Conservation (phyloP, 2,329 filamentous ascomycete species). For the Penicillium psychrosexuale region DNA sequence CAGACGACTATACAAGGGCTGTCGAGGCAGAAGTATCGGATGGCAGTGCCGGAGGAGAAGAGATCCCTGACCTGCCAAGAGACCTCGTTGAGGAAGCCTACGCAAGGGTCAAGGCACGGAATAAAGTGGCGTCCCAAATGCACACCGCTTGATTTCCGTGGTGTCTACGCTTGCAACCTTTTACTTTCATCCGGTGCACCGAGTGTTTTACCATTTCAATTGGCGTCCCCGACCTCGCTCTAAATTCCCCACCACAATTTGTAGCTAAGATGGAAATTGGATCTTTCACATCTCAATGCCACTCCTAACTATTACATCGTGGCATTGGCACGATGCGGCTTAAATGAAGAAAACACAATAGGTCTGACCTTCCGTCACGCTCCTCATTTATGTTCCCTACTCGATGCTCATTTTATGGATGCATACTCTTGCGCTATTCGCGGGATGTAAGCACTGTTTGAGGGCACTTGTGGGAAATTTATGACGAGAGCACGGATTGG, state of each 20-base stretch:
- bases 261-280: neutral
- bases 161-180: neutral
- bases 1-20: conserved; percentile 1
- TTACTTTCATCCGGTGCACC: neutral
- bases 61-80: conserved; percentile 44
- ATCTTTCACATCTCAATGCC: neutral
- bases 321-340: conserved; percentile 6
- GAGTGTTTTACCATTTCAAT: neutral
- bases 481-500: conserved; percentile 11
- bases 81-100: conserved; percentile 44
- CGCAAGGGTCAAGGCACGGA: conserved; percentile 37
- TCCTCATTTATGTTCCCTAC: conserved; percentile 1
- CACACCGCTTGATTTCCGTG: neutral
- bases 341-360: conserved; percentile 36
- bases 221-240: neutral
- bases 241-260: neutral
- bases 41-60: conserved; percentile 28
- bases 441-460: conserved; percentile 32
- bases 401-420: conserved; percentile 12
- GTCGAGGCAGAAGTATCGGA: conserved; percentile 10
- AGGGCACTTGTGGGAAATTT: neutral
- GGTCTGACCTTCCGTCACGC: conserved; percentile 23
- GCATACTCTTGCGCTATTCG: conserved; percentile 31
- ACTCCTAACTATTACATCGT: neutral
- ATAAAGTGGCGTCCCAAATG: conserved; percentile 17